Percentiles rank a stretch among this genome's conserved stretches.
These are phyloP conservation scores for Pterocarpus santalinus DNA, from an alignment of 306 rosid genomes.

Conservation along the genomic window DNA sequence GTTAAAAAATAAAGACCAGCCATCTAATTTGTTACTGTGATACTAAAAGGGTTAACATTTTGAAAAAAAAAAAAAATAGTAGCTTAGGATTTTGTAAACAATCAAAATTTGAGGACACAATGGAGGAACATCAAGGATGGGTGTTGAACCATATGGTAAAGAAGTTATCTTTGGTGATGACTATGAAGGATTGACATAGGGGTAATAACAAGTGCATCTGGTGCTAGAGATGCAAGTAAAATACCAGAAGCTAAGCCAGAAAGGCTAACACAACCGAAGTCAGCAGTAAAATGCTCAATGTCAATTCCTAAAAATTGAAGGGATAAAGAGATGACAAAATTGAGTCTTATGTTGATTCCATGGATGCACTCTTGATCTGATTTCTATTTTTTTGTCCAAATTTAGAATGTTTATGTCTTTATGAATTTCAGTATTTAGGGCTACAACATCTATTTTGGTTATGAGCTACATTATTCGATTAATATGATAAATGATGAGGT, in stretches of 20 bases:
- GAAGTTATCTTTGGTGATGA: neutral
- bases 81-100: neutral
- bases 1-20: neutral
- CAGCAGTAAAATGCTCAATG: neutral
- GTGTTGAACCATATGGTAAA: neutral
- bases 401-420: neutral
- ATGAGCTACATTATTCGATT: neutral
- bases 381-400: conserved; percentile 8
- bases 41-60: neutral
- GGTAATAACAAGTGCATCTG: neutral
- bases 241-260: neutral
- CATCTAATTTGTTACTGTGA: neutral
- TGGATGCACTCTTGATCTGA: neutral
- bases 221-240: neutral
- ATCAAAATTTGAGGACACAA: conserved; percentile 2
- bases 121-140: conserved; percentile 10
- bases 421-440: neutral
- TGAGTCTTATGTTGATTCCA: neutral
- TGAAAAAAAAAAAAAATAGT: neutral
- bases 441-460: conserved; percentile 2
- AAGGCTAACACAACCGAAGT: neutral
- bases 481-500: conserved; percentile 5
- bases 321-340: conserved; percentile 18
- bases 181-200: neutral
- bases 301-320: neutral